Conservation (phyloP, 768 basidiomycete genomes). For the Dacryopinax spathularia region DNA sequence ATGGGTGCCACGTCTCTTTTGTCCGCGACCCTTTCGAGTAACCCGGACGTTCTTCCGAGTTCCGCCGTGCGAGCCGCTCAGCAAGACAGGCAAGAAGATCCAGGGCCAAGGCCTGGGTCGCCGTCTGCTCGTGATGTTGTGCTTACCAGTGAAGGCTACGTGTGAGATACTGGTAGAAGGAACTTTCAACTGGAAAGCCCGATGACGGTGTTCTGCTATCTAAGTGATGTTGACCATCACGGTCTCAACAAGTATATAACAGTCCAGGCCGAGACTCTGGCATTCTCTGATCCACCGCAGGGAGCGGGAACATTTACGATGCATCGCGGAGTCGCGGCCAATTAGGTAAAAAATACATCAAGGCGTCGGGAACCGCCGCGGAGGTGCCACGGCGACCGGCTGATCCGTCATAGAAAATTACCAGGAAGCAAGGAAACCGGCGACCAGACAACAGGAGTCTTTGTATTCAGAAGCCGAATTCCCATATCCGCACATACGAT, state of each 20-base stretch:
- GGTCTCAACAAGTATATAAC: background rate
- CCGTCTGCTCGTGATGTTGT: background rate
- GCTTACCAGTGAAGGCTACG: background rate
- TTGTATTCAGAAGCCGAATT: conserved; percentile 2
- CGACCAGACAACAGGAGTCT: background rate
- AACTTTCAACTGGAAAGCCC: background rate
- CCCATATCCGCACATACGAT: background rate
- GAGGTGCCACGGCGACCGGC: background rate
- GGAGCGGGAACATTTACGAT: background rate
- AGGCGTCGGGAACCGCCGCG: background rate
- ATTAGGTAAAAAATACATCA: background rate
- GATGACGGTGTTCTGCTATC: background rate
- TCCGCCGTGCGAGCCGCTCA: background rate
- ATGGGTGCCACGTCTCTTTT: too few species aligned
- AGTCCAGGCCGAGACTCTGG: background rate
- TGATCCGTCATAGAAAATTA: background rate
- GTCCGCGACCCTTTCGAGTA: too few species aligned
- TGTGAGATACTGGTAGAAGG: background rate
- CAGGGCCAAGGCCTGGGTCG: background rate
- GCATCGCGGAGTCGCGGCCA: background rate
- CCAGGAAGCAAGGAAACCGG: background rate
- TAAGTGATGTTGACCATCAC: background rate
- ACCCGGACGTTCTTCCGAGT: background rate
- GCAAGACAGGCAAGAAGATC: background rate
- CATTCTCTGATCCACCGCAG: background rate